These are phyloP conservation scores for Populus tomentosa DNA, from an alignment of 441 rosid genomes.

Conservation along the genomic window DNA sequence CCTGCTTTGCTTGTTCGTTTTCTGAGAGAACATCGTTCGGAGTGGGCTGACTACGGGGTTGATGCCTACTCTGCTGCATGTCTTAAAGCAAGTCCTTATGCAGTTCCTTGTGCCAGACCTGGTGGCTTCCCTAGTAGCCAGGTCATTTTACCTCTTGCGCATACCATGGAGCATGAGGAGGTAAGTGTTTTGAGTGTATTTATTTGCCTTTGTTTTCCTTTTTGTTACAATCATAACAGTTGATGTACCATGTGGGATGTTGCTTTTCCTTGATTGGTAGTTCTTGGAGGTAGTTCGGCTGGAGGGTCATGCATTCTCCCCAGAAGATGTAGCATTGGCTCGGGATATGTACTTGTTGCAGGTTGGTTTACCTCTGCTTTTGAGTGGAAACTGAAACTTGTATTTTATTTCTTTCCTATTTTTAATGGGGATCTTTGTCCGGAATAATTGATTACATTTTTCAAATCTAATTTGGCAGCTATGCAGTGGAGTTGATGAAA, in stretches of 20 bases:
- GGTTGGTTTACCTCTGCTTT: conserved; percentile 32
- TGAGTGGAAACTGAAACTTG: not conserved
- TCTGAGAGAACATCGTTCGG: conserved; percentile 91
- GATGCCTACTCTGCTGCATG: conserved; percentile 83
- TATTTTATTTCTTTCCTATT: not conserved
- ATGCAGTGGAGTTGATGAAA: conserved; percentile 87
- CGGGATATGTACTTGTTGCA: conserved; percentile 86
- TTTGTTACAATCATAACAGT: not conserved
- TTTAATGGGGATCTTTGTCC: not conserved
- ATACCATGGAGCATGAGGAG: conserved; percentile 91
- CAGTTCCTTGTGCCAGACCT: conserved; percentile 71
- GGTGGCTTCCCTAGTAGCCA: conserved; percentile 87
- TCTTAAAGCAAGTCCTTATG: conserved; percentile 71
- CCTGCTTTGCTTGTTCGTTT: conserved; percentile 83
- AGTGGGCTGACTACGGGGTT: conserved; percentile 94
- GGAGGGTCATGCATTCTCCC: conserved; percentile 84
- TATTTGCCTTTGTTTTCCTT: not conserved
- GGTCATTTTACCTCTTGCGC: conserved; percentile 85
- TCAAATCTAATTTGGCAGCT: conserved; percentile 36
- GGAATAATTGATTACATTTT: not conserved
- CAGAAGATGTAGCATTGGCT: conserved; percentile 80
- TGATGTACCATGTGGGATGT: not conserved
- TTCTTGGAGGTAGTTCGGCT: conserved; percentile 88
- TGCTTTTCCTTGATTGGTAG: conserved; percentile 27
- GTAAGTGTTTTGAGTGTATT: conserved; percentile 29